Conservation (phyloP, 257 asterid genomes). For the Cruciata laevipes region DNA sequence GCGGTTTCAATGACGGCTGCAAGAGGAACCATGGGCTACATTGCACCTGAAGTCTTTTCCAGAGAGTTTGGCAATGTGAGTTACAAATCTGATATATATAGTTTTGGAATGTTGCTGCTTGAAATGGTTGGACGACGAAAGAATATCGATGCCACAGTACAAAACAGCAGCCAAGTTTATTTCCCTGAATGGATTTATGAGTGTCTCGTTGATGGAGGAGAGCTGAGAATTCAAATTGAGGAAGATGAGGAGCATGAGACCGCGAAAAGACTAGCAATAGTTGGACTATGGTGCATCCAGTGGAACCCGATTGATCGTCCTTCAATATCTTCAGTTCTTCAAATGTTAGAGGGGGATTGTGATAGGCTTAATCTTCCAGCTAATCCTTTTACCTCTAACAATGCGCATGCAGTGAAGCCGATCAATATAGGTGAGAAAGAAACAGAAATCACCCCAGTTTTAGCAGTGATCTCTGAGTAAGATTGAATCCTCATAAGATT, state of each 20-base stretch:
- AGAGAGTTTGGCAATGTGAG: slow-evolving; percentile 3
- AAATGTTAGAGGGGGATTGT: no score
- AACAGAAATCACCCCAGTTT: no score
- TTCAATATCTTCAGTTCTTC: no score
- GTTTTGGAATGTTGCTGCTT: not conserved
- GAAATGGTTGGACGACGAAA: not conserved
- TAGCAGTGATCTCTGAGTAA: no score
- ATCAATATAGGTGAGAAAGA: no score
- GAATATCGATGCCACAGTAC: slow-evolving; percentile 9
- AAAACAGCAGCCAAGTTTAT: slow-evolving; percentile 23
- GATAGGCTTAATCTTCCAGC: no score
- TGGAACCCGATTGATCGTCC: no score
- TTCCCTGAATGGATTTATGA: slow-evolving; percentile 33
- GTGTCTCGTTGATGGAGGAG: slow-evolving; percentile 22
- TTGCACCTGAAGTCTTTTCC: not conserved
- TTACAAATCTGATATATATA: not conserved
- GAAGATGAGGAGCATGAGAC: slow-evolving; percentile 12
- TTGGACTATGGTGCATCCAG: no score
- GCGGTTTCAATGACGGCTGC: not conserved
- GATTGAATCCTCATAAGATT: no score
- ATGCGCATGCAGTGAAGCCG: no score
- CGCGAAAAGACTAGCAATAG: no score
- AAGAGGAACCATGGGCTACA: not conserved
- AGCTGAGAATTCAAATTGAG: not conserved
- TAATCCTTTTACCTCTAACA: no score